Base-by-base conservation (phyloP, 1,284 basidiomycete genomes). In the Trichosporon sp. region DNA sequence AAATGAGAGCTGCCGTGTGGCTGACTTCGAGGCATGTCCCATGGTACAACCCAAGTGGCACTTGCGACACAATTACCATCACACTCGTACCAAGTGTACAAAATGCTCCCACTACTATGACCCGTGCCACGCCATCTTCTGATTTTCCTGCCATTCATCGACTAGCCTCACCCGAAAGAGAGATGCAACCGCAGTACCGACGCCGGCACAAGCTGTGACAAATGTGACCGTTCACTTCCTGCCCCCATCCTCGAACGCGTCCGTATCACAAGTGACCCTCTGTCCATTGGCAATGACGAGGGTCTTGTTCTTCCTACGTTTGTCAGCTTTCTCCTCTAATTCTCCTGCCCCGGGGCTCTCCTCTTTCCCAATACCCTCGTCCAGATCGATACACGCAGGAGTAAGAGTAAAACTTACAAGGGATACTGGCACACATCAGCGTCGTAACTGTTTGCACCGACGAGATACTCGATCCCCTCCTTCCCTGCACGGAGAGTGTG, bases 341-440 rank as follows among this genome's bases (percentile, higher is more conserved):
- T 21, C 51, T 10, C 48, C 48, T 19, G 48, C 48, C 48, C 48
- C 26, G 26, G 26, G 26, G 26, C 2, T 26, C 26, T 26, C 26
- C 26, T 26, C 14, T n/a, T 19, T n/a, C n/a, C 48, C 48, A 6
- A 19, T n/a, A 16, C 16, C 16, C 5, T 51, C 48, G 2, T n/a
- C 51, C 19, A 7, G 51, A 21, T 19, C 16, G 19, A 11, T 6
- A 26, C 21, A 21, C 2, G 19, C 51, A 54, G 8, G 16, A 10
- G 1, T 11, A 46, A 31, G 10, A 14, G 54, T 32, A 4, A 4
- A 31, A 76, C 78, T 70, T 64, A 77, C 78, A 75, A 21, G 5
- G 78, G 78, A 69, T 78, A 78, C 51, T 56, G 56, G 66, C 76
- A 76, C n/a, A 78, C 48, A 51, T 77, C 75, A 2, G 74, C 40